Percentiles rank a stretch among this genome's conserved stretches.
Evolutionary conservation across 805 yeast genomes (phyloP).

Genomic region (Jamesozyma gamospora): DNA sequence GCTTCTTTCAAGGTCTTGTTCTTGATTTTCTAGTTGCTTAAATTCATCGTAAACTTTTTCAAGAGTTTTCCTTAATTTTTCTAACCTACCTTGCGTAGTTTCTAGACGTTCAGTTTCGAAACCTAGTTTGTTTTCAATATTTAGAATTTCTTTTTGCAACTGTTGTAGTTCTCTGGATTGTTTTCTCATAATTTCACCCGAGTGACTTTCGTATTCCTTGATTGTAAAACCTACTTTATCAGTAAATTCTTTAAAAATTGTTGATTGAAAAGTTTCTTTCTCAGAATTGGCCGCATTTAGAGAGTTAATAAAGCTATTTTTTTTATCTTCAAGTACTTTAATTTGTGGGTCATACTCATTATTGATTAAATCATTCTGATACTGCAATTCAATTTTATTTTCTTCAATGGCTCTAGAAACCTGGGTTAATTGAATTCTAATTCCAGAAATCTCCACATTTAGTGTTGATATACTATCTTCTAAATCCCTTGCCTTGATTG

Average conservation of each 20-base stretch:
- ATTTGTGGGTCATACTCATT: constrained; percentile 25
- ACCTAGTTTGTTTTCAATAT: constrained; percentile 47
- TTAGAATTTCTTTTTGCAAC: constrained; percentile 49
- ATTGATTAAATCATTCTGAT: constrained; percentile 32
- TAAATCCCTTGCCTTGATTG: constrained; percentile 45
- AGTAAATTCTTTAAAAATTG: constrained; percentile 48
- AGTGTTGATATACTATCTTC: constrained; percentile 44
- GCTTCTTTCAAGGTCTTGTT: constrained; percentile 24
- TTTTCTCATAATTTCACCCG: constrained; percentile 47
- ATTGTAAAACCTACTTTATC: constrained; percentile 44
- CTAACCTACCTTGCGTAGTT: constrained; percentile 42
- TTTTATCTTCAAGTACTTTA: constrained; percentile 16
- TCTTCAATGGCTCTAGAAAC: constrained; percentile 38
- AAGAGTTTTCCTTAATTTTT: constrained; percentile 33
- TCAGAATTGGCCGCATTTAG: constrained; percentile 22
- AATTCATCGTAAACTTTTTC: constrained; percentile 30
- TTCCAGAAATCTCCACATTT: constrained; percentile 36
- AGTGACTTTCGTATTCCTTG: constrained; percentile 59
- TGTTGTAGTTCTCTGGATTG: constrained; percentile 54
- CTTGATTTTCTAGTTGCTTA: constrained; percentile 27
- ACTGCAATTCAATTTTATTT: constrained; percentile 40
- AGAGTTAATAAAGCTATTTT: constrained; percentile 15
- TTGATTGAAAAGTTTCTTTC: constrained; percentile 33
- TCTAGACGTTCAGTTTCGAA: constrained; percentile 54
- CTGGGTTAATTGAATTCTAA: constrained; percentile 38